Base-by-base conservation (phyloP, 257 asterid genomes). In the Primulina eburnea region DNA sequence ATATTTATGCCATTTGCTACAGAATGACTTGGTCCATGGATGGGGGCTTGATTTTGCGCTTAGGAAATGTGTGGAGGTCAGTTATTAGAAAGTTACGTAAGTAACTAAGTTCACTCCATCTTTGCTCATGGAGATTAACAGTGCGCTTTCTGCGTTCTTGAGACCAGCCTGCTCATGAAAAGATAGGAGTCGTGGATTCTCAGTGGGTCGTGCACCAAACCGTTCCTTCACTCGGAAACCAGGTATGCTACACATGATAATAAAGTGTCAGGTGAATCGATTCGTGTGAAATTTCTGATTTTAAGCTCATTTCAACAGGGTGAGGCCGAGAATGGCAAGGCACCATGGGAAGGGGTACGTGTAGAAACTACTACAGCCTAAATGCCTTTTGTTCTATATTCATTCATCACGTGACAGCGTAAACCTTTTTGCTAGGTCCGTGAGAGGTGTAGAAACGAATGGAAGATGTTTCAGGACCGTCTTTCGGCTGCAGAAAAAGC, bases 41-140 rank as follows among this genome's bases (percentile, higher is more conserved):
- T 90, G 99, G 99, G 99, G 99, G 69, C 96, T 90, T 62, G 99
- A 90, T 86, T 87, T 93, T 77, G 92, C 96, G 58, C 97, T 90
- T 66, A 82, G 90, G 77, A 87, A 87, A 79, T 93, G 99, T 75
- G 99, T 90, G 12, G 95, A 93, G 95, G 97, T 87, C 7, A 79
- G 82, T 66, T 61, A 34, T 53, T 32, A 53, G 17, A 50, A 5
- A 16, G 57, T 5, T 50, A 5, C 2, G 21, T 1, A 28, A 28
- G 30, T 14, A 6, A 21, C 16, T 30, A 12, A 60, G 16, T 38
- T 30, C 7, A 24, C 32, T 33, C 14, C 32, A 32, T 67, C 29
- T 33, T 58, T 50, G 29, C n/a, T 37, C 8, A 1, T 59, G 30
- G 33, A 28, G 7, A 29, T 35, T 11, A 43, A 59, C 52, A 17